A percentile compares a stretch with the other conserved stretches of the same genome.
Conservation (phyloP, 768 basidiomycete species). For the Psilocybe cyanescens region DNA sequence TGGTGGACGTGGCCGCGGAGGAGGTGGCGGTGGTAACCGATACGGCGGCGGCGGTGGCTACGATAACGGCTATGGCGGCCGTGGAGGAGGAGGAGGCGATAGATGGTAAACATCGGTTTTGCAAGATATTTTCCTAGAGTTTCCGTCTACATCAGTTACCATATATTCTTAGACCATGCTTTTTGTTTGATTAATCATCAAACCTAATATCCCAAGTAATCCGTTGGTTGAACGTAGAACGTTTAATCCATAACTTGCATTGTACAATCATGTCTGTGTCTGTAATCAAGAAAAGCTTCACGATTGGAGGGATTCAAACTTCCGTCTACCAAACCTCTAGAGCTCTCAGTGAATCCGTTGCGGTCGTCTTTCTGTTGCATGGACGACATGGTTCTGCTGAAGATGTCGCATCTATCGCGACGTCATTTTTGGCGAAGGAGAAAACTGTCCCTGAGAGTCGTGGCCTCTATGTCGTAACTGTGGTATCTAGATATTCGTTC, state of each 20-base stretch:
- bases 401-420: slow-evolving; percentile 30
- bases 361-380: slow-evolving; percentile 47
- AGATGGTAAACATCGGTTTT: slow-evolving; percentile 32
- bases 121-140: slow-evolving; percentile 9
- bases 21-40: slow-evolving; percentile 43
- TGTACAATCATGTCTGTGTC: slow-evolving; percentile 7
- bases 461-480: slow-evolving; percentile 37
- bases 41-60: slow-evolving; percentile 49
- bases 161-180: slow-evolving; percentile 17
- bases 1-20: slow-evolving; percentile 34
- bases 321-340: slow-evolving; percentile 33
- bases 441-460: slow-evolving; percentile 9
- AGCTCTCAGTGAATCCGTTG: slow-evolving; percentile 26
- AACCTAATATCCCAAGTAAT: slow-evolving; percentile 11
- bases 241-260: not conserved
- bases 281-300: slow-evolving; percentile 24
- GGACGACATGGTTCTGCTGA: slow-evolving; percentile 38
- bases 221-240: not conserved
- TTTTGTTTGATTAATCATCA: slow-evolving; percentile 17
- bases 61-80: slow-evolving; percentile 41
- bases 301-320: slow-evolving; percentile 41
- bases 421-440: slow-evolving; percentile 26
- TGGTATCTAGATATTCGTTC: slow-evolving; percentile 30
- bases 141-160: slow-evolving; percentile 5
- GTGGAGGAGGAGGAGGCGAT: slow-evolving; percentile 44